Percentiles rank a stretch among this genome's conserved stretches.
phyloP scores from a whole-genome alignment of 352 stramenopile species.

The Peronospora tabacina region DNA sequence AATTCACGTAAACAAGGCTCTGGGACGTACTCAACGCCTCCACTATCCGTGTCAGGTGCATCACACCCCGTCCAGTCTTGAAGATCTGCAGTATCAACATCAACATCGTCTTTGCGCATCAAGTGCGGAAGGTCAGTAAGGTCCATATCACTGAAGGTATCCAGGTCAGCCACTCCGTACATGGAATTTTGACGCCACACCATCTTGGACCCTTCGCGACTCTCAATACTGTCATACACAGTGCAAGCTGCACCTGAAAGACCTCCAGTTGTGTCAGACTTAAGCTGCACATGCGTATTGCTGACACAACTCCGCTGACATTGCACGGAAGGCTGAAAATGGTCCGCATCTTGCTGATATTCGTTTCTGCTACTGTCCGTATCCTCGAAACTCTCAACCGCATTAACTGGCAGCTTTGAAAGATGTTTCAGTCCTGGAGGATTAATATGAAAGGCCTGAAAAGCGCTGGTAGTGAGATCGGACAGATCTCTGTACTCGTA shows the following conservation, averaged over 20 bases:
- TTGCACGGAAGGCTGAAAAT: conserved; percentile 9
- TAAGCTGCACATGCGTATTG: conserved; percentile 16
- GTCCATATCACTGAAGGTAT: conserved; percentile 74
- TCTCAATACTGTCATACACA: conserved; percentile 30
- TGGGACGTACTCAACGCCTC: conserved; percentile 15
- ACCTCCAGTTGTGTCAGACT: conserved; percentile 16
- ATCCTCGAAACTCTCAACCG: conserved; percentile 19
- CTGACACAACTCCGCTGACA: conserved; percentile 25
- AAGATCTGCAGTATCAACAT: conserved; percentile 36
- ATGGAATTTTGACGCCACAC: conserved; percentile 40
- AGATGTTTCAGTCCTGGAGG: conserved; percentile 21
- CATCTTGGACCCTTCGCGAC: conserved; percentile 20
- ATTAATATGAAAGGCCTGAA: conserved; percentile 50
- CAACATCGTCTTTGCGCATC: conserved; percentile 51
- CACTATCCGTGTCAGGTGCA: conserved; percentile 5
- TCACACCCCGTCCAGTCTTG: conserved; percentile 29
- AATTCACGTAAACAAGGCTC: conserved; percentile 25
- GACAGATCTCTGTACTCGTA: conserved; percentile 54
- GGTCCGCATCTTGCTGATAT: conserved; percentile 17
- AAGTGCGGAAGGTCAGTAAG: conserved; percentile 61
- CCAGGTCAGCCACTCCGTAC: conserved; percentile 45
- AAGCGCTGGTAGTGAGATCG: conserved; percentile 54
- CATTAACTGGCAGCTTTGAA: conserved; percentile 14
- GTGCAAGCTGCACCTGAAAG: conserved; percentile 12
- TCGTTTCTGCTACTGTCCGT: conserved; percentile 18